Evolutionary conservation across 192 early-diverging fungal genomes (phyloP).

Genomic region (Umbelopsis sp.): DNA sequence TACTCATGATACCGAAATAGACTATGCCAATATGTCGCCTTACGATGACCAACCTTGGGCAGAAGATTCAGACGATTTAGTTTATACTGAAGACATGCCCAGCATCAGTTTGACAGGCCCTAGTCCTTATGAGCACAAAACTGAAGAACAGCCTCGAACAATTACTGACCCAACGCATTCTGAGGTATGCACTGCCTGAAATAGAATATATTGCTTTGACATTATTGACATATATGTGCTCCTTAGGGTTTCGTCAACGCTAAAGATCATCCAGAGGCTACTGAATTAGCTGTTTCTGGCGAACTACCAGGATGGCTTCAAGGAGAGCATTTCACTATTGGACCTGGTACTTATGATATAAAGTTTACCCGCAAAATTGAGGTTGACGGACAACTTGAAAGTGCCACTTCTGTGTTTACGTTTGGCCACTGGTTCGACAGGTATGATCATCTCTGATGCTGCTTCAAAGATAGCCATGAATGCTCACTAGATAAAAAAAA

Average conservation of each 20-base stretch:
- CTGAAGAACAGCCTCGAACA: neutral
- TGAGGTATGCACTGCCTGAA: neutral
- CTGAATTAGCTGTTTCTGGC: constrained; percentile 54
- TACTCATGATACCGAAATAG: neutral
- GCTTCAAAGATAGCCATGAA: neutral
- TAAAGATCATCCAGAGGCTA: constrained; percentile 15
- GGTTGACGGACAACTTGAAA: constrained; percentile 60
- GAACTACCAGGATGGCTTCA: constrained; percentile 65
- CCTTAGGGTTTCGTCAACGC: constrained; percentile 34
- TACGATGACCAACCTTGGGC: neutral
- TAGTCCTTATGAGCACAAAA: neutral
- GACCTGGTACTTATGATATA: constrained; percentile 68
- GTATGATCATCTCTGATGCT: constrained; percentile 30
- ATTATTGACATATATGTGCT: neutral
- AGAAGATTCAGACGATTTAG: neutral
- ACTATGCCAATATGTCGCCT: neutral
- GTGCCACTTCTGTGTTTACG: constrained; percentile 63
- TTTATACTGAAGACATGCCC: neutral
- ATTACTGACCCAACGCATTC: constrained; percentile 8
- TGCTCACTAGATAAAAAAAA: neutral
- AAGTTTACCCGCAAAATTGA: constrained; percentile 62
- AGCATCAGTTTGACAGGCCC: neutral
- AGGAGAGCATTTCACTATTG: constrained; percentile 66
- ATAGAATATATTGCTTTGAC: neutral
- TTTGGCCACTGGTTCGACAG: constrained; percentile 77